Evolutionary conservation across 768 basidiomycete species (phyloP), one percentile per base, ranked within the genome.

Genomic region (Suillus subalutaceus): DNA sequence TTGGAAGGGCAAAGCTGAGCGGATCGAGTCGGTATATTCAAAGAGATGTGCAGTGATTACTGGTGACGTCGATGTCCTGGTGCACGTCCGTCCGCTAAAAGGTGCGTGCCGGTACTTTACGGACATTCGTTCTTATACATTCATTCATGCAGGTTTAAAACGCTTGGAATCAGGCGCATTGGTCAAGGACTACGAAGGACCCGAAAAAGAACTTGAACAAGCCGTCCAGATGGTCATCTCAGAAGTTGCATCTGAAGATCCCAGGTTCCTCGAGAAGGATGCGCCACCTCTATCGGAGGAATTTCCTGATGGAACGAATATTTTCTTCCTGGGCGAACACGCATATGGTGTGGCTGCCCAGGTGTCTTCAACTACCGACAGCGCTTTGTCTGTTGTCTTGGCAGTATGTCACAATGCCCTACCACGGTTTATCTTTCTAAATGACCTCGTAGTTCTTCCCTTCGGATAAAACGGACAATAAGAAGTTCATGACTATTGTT

Each of bases 271-370:
- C 53, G 97, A 98, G 78, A 86, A 87, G 71, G 88, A 87, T 10
- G 87, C 97, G 0, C 91, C 94, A 0, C 89, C 93, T 0, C 78
- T 99, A 38, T 83, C 88, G 0, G 90, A 94, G 63, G 97, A 99
- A 74, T 98, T 94, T 79, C 96, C 96, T 0, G 88, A 87, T 0
- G 93, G 92, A 1, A 92, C 88, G 75, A 93, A 91, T 74, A 92
- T 99, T 37, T 97, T 99, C 80, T 99, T 98, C 88, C 84, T 99
- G 8, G 96, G 97, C 18, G 91, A 93, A 72, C 90, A 94, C 74
- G 94, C 93, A 0, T 99, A 97, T 73, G 97, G 97, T n/a, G 90
- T 93, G 3, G 94, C 97, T 16, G 96, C 96, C 0, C 92, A 96
- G 72, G 94, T 99, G 13, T 84, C 88, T 46, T 84, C 79, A 0